phyloP scores from a whole-genome alignment of 1,284 basidiomycete species.

The Heterobasidion annosum region DNA sequence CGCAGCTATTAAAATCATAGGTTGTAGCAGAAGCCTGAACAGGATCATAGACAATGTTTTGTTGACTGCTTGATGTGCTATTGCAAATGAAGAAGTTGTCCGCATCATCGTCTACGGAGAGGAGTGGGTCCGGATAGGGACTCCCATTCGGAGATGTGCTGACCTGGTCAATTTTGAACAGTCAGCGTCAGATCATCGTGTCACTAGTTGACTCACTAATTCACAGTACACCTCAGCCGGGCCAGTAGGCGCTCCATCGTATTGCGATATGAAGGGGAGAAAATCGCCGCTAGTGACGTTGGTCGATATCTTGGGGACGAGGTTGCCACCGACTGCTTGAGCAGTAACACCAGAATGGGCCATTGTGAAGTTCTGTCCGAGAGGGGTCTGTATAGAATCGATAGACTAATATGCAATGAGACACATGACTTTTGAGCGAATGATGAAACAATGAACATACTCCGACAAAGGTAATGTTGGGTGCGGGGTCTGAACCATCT shows the following conservation, averaged over 20 bases:
- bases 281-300: background rate
- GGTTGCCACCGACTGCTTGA: background rate
- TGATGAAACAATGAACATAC: background rate
- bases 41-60: background rate
- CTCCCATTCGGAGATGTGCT: conserved; percentile 4
- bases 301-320: background rate
- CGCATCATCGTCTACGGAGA: conserved; percentile 1
- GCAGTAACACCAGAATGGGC: background rate
- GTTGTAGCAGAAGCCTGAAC: background rate
- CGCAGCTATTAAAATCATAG: background rate
- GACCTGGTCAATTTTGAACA: background rate
- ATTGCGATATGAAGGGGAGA: background rate
- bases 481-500: background rate
- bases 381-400: background rate
- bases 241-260: background rate
- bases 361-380: conserved; percentile 2
- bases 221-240: conserved; percentile 3
- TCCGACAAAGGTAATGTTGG: background rate
- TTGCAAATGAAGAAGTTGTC: conserved; percentile 2
- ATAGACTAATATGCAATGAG: background rate
- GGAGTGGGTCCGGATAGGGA: background rate
- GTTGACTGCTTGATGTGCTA: background rate
- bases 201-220: background rate
- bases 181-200: background rate
- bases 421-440: background rate